phyloP scores from a whole-genome alignment of 345 rosid genomes.

The Boechera divaricarpa region DNA sequence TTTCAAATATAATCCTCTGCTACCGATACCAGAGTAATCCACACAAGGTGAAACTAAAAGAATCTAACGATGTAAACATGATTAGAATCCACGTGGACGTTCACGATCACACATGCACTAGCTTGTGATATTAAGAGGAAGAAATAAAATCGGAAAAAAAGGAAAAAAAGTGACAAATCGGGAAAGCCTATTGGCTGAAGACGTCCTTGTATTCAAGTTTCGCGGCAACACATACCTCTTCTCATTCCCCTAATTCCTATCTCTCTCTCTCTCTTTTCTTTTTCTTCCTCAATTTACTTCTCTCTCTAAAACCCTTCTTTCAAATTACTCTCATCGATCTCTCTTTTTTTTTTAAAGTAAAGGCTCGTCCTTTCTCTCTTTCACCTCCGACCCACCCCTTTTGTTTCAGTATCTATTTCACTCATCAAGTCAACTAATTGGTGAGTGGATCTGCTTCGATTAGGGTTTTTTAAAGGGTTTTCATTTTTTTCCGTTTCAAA shows the following conservation, averaged over 20 bases:
- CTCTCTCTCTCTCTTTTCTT: slow-evolving; percentile 36
- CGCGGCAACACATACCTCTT: slow-evolving; percentile 63
- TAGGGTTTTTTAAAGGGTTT: slow-evolving; percentile 50
- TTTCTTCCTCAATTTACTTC: slow-evolving; percentile 1
- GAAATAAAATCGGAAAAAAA: slow-evolving; percentile 11
- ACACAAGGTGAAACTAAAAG: background rate
- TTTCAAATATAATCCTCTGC: slow-evolving; percentile 36
- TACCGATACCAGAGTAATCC: background rate
- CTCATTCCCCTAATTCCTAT: background rate
- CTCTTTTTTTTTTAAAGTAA: slow-evolving; percentile 36
- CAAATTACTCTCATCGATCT: slow-evolving; percentile 34
- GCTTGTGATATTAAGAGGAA: background rate
- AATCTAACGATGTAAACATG: slow-evolving; percentile 8
- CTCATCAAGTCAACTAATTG: slow-evolving; percentile 31
- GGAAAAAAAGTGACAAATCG: background rate
- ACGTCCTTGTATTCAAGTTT: slow-evolving; percentile 72
- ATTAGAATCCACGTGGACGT: slow-evolving; percentile 7
- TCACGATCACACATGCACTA: background rate
- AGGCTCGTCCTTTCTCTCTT: slow-evolving; percentile 36
- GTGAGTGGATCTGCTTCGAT: slow-evolving; percentile 57
- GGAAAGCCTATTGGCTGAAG: slow-evolving; percentile 40
- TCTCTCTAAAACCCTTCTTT: slow-evolving; percentile 39
- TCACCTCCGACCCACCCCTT: slow-evolving; percentile 1
- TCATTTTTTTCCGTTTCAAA: slow-evolving; percentile 24
- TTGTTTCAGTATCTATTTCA: slow-evolving; percentile 29